phyloP scores from a whole-genome alignment of 805 yeast genomes.

The Myxozyma lipomycoides region DNA sequence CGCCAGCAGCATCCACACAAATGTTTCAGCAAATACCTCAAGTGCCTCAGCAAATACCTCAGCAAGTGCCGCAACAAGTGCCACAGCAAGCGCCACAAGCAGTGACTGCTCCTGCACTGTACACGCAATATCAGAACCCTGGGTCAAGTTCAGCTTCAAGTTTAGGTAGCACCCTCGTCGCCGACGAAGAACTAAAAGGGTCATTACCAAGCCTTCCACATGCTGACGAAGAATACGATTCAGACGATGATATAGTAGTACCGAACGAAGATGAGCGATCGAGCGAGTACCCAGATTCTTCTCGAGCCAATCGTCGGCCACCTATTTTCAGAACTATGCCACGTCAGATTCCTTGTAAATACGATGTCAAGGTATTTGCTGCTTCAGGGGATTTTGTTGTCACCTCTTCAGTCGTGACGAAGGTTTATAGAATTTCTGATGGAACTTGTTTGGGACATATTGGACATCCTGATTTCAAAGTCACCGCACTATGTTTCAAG shows the following conservation, averaged over 20 bases:
- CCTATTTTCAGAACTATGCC: slow-evolving; percentile 31
- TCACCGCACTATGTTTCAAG: slow-evolving; percentile 32
- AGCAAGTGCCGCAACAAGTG: background rate
- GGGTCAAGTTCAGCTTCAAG: background rate
- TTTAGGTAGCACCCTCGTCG: background rate
- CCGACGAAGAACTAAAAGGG: slow-evolving; percentile 6
- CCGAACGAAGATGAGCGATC: slow-evolving; percentile 17
- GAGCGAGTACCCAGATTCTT: slow-evolving; percentile 32
- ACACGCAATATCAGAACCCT: background rate
- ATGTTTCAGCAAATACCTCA: no score
- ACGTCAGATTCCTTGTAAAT: slow-evolving; percentile 26
- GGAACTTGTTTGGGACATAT: slow-evolving; percentile 32
- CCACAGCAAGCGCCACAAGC: background rate
- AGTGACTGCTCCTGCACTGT: background rate
- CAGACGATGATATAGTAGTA: slow-evolving; percentile 13
- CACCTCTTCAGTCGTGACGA: slow-evolving; percentile 29
- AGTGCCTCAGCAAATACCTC: slow-evolving; percentile 1
- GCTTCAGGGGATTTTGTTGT: slow-evolving; percentile 29
- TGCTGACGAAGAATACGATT: slow-evolving; percentile 21
- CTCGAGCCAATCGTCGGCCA: slow-evolving; percentile 35
- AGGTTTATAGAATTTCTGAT: slow-evolving; percentile 28
- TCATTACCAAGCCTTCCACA: no score
- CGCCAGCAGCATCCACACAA: no score
- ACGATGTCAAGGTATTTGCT: slow-evolving; percentile 28
- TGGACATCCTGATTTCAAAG: slow-evolving; percentile 29